Base-by-base conservation (phyloP, 345 rosid species). In the Streptanthus diversifolius region DNA sequence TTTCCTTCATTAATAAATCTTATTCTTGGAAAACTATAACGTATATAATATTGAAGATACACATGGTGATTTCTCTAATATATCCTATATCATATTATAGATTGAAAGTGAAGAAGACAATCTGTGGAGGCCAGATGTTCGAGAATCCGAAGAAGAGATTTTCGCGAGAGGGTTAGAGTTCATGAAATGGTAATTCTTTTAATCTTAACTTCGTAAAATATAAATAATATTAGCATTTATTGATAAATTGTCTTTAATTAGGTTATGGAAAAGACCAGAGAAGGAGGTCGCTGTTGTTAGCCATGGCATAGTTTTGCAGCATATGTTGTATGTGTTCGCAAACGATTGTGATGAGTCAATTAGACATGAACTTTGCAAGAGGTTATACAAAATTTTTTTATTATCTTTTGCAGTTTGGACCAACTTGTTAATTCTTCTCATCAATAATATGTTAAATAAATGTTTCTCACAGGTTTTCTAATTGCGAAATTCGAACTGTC, bases 231-330 rank as follows among this genome's bases (percentile, higher is more conserved):
- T 63, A 14, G 1, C 25, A 55, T 35, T 25, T 68, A 51, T 18
- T 29, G 55, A 7, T 27, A 32, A 70, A 14, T 63, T 29, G 39
- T 45, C 3, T 77, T 1, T 25, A 33, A 51, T 18, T 7, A 79
- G 82, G 82, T 69, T 79, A 48, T 79, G 79, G 82, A 79, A 66
- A 32, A 68, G 82, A 59, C 56, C 70, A 68, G 82, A 79, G 76
- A 79, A 63, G 32, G 82, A 79, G 48, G 78, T 79, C 2, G 82
- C 75, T 39, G 63, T 74, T 62, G 82, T 79, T 7, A 79, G 82
- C 52, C 82, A 74, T 63, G 82, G 82, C 17, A 74, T 74, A 69
- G 75, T 79, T 18, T 63, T 79, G 66, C 82, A 79, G 41, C 75
- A 79, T 63, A 79, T 79, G 75, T 15, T 79, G 41, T 74, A 73